Evolutionary conservation across 768 basidiomycete species (phyloP).

Genomic region (Hypholoma sublateritium): DNA sequence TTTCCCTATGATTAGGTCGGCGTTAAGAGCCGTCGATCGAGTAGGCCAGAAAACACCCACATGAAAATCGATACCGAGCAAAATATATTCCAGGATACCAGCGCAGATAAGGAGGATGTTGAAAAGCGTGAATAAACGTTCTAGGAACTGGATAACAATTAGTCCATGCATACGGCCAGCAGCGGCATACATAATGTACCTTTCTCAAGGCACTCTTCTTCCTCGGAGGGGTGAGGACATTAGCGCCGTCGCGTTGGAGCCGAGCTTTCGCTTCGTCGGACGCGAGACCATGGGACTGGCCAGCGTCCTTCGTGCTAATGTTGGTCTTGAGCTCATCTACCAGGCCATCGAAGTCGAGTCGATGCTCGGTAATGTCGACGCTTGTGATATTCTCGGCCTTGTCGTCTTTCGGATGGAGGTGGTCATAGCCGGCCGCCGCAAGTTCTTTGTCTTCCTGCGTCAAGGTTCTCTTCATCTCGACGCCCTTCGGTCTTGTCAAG

Average conservation of each 20-base stretch:
- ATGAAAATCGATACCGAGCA: constrained; percentile 63
- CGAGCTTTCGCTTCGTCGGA: constrained; percentile 51
- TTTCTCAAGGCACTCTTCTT: constrained; percentile 66
- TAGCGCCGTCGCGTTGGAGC: constrained; percentile 57
- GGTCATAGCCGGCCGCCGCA: constrained; percentile 68
- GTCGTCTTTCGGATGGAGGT: constrained; percentile 46
- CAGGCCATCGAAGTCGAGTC: constrained; percentile 40
- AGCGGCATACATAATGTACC: constrained; percentile 31
- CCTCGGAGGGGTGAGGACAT: constrained; percentile 64
- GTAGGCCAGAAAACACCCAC: constrained; percentile 27
- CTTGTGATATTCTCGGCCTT: constrained; percentile 34
- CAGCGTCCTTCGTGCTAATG: constrained; percentile 54
- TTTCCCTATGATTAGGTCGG: constrained; percentile 38
- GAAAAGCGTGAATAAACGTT: constrained; percentile 63
- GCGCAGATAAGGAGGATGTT: constrained; percentile 68
- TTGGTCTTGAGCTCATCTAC: constrained; percentile 42
- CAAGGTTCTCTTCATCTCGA: constrained; percentile 60
- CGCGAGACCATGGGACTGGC: constrained; percentile 49
- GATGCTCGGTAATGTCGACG: constrained; percentile 62
- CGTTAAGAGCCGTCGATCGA: background rate
- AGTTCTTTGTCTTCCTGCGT: constrained; percentile 69
- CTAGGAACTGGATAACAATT: constrained; percentile 48
- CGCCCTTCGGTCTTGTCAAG: constrained; percentile 44
- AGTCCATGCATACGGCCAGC: background rate
- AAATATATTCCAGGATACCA: constrained; percentile 63